These are phyloP conservation scores for Populus deltoides DNA, from an alignment of 345 rosid species.

Conservation along the genomic window DNA sequence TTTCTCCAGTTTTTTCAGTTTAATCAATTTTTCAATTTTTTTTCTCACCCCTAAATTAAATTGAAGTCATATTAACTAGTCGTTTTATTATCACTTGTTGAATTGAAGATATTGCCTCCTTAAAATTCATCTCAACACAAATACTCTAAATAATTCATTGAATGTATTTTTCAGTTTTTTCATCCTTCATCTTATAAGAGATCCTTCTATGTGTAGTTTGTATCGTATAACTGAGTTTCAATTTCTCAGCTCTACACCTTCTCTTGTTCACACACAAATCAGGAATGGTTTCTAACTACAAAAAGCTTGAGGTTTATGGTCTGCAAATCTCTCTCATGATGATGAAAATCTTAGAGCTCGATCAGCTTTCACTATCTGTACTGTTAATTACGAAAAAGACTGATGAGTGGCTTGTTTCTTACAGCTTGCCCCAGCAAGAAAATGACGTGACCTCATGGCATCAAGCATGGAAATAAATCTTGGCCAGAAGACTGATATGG, in stretches of 20 bases:
- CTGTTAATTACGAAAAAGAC: not conserved
- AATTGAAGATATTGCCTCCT: too few relatives aligned
- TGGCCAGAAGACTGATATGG: not conserved
- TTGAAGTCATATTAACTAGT: too few relatives aligned
- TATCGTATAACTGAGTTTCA: not conserved
- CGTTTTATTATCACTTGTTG: too few relatives aligned
- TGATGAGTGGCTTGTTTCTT: conserved; percentile 7
- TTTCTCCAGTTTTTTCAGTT: too few relatives aligned
- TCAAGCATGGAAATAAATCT: not conserved
- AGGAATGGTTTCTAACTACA: not conserved
- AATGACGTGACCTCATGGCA: conserved; percentile 2
- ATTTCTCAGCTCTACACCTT: not conserved
- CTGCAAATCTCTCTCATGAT: not conserved
- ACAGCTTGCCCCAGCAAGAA: conserved; percentile 14
- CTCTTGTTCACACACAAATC: not conserved
- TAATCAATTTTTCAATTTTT: too few relatives aligned
- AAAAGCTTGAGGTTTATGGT: not conserved
- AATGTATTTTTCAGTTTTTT: too few relatives aligned
- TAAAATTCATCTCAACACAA: too few relatives aligned
- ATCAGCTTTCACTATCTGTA: conserved; percentile 3
- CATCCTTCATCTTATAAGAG: too few relatives aligned
- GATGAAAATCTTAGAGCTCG: not conserved
- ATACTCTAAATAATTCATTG: too few relatives aligned
- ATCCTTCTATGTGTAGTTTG: too few relatives aligned
- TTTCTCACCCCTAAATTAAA: too few relatives aligned